Evolutionary conservation across 169 alveolate species (phyloP), one percentile per base, ranked within the genome.

Genomic region (Plasmodium chabaudi): DNA sequence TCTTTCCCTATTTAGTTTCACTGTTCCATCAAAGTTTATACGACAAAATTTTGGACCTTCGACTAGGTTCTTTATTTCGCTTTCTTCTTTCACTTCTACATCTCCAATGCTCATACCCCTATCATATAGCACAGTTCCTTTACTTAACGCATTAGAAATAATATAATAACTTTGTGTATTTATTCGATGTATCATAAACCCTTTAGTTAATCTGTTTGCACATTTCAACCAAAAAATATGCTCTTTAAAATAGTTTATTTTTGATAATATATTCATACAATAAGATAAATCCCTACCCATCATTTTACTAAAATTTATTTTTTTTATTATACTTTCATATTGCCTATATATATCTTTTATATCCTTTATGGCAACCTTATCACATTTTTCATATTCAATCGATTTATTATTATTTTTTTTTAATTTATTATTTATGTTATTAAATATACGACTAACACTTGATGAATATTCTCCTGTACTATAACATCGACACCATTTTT

Each of bases 181-280:
- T 34, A 82, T 82, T 25, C 59, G 27, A 47, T 82, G 90, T 0
- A 82, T 9, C 90, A 82, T 82, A 9, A 67, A 13, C 1, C 90
- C 90, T 60, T 82, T 82, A 23, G 56, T 51, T 59, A 82, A 82
- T 60, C 53, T 56, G 12, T 82, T 67, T n/a, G 59, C 53, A 19
- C 73, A 47, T 15, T 27, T 53, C 3, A 25, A n/a, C 90, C 90
- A 82, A 21, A 82, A 82, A 1, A 25, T n/a, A 19, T 82, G 55
- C 5, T 64, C 64, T 15, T 34, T 68, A 17, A 82, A 82, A 46
- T 67, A 56, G 9, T 55, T 34, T 9, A 82, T 53, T 57, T 82
- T 82, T n/a, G 90, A 67, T 2, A 82, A 2, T n/a, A 82, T 82
- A 17, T 68, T 82, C 90, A 82, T 82, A 27, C 90, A 82, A 27